These are phyloP conservation scores for Ophiostoma fasciatum DNA, from an alignment of 2,329 filamentous ascomycete species.

Conservation along the genomic window DNA sequence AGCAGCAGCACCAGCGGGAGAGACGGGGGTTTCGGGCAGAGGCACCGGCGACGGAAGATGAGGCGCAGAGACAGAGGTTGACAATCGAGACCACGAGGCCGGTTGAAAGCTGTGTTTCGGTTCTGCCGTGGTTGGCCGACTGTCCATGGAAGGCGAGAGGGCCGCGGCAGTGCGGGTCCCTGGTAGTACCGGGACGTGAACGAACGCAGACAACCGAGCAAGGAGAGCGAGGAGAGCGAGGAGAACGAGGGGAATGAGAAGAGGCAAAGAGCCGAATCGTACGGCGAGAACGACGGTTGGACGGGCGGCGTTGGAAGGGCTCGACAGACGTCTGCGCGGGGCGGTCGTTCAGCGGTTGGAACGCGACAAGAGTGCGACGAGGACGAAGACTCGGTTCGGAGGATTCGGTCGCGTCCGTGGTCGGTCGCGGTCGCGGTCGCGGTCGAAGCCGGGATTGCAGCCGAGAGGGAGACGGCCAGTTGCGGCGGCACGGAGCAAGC, in stretches of 20 bases:
- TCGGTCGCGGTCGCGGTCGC: too few species aligned
- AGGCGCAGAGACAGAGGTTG: conserved; percentile 15
- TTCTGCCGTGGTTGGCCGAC: conserved; percentile 33
- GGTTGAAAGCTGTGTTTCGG: conserved; percentile 31
- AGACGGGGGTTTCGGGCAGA: conserved; percentile 13
- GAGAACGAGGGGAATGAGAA: neutral
- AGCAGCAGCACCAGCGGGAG: conserved; percentile 9
- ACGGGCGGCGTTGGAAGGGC: too few species aligned
- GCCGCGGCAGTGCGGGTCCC: conserved; percentile 8
- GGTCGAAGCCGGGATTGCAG: too few species aligned
- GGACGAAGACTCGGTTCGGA: too few species aligned
- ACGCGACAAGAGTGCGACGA: too few species aligned
- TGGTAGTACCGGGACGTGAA: conserved; percentile 1
- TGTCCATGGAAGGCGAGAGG: conserved; percentile 30
- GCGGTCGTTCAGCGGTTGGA: too few species aligned
- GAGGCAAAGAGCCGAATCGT: neutral
- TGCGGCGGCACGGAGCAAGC: too few species aligned
- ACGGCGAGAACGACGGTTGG: too few species aligned
- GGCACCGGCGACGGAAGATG: conserved; percentile 9
- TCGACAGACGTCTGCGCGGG: too few species aligned
- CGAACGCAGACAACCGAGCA: neutral
- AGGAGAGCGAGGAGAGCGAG: neutral
- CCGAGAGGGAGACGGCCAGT: too few species aligned
- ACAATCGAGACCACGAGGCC: conserved; percentile 24
- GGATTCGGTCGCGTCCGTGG: too few species aligned